Conservation (phyloP, 257 asterid species). For the Lithospermum erythrorhizon region DNA sequence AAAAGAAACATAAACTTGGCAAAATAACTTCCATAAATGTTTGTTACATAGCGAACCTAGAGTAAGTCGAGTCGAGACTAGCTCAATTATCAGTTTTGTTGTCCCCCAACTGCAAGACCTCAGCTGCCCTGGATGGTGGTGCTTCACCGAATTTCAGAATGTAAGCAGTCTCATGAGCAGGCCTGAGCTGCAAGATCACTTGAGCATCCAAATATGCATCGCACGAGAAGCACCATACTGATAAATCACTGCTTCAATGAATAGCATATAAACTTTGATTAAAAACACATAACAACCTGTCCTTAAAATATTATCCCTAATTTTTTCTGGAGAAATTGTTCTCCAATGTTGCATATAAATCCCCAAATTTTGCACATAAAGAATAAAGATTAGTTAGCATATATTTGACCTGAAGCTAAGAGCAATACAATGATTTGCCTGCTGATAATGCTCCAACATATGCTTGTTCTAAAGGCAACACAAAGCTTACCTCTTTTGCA, state of each 20-base stretch:
- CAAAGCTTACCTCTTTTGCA: slow-evolving; percentile 63
- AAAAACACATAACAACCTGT: too few species aligned
- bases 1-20: too few species aligned
- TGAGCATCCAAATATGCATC: slow-evolving; percentile 83
- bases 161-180: slow-evolving; percentile 68
- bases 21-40: too few species aligned
- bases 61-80: too few species aligned
- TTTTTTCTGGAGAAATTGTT: too few species aligned
- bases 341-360: too few species aligned
- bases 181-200: slow-evolving; percentile 40
- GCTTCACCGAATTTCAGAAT: slow-evolving; percentile 63
- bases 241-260: slow-evolving; percentile 50
- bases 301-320: too few species aligned
- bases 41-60: too few species aligned
- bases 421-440: slow-evolving; percentile 42
- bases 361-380: too few species aligned
- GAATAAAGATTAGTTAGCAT: background rate
- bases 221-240: slow-evolving; percentile 92
- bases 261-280: background rate
- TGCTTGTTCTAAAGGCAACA: slow-evolving; percentile 93
- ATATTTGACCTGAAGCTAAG: slow-evolving; percentile 59
- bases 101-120: slow-evolving; percentile 16
- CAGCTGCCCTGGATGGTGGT: slow-evolving; percentile 42
- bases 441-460: slow-evolving; percentile 74
- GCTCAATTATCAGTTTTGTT: slow-evolving; percentile 11